These are phyloP conservation scores for Micromonas pusilla DNA, from an alignment of 139 green algal species.

Conservation along the genomic window DNA sequence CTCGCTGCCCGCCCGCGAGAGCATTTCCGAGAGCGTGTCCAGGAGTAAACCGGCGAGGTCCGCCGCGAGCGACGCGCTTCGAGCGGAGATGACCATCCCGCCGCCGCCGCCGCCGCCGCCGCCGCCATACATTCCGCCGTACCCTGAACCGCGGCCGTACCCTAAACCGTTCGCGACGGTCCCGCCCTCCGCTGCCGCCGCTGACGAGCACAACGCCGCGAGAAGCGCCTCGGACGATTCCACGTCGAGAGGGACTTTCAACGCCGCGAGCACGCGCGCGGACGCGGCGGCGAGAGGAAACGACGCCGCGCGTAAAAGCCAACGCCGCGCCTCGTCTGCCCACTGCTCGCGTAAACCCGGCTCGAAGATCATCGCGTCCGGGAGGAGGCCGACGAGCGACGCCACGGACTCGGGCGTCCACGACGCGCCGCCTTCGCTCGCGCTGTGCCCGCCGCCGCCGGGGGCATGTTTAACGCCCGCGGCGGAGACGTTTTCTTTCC, in stretches of 20 bases:
- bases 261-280: conserved; percentile 71
- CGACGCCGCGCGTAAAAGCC: conserved; percentile 56
- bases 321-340: conserved; percentile 69
- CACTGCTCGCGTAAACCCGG: conserved; percentile 56
- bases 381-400: background rate
- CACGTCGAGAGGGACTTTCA: conserved; percentile 42
- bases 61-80: background rate
- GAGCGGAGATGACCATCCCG: background rate
- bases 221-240: conserved; percentile 39
- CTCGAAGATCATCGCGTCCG: conserved; percentile 46
- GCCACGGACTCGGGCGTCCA: background rate
- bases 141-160: too few relatives aligned
- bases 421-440: background rate
- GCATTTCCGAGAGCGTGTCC: background rate
- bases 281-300: conserved; percentile 60
- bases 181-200: conserved; percentile 56
- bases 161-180: background rate
- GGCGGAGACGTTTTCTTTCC: background rate
- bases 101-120: too few relatives aligned
- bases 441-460: background rate
- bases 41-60: background rate
- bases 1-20: conserved; percentile 17
- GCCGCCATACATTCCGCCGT: too few relatives aligned
- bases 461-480: background rate
- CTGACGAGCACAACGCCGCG: conserved; percentile 49